Conservation (phyloP, 2,329 filamentous ascomycete species). For the Zasmidium angulare region DNA sequence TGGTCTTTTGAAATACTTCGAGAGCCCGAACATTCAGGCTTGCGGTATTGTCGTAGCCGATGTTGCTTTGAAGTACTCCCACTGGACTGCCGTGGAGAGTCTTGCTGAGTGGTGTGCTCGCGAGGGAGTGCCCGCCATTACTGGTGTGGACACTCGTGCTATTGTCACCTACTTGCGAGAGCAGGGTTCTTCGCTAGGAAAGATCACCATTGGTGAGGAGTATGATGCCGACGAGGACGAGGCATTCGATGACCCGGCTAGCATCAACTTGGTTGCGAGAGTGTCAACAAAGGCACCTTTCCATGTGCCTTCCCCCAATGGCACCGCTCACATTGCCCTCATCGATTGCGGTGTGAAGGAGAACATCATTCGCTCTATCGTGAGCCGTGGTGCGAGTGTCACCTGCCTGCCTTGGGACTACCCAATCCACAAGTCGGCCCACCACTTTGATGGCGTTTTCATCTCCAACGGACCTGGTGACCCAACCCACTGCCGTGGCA, state of each 20-base stretch:
- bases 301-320: slow-evolving; percentile 81
- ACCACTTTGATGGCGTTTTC: slow-evolving; percentile 98
- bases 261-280: slow-evolving; percentile 93
- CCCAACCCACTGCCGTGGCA: slow-evolving; percentile 93
- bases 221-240: slow-evolving; percentile 99
- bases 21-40: slow-evolving; percentile 96
- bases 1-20: slow-evolving; percentile 95
- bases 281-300: slow-evolving; percentile 98
- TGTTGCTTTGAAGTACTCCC: slow-evolving; percentile 89
- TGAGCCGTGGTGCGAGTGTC: slow-evolving; percentile 85
- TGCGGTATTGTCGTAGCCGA: slow-evolving; percentile 95
- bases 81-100: slow-evolving; percentile 97
- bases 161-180: slow-evolving; percentile 96
- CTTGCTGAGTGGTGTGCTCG: slow-evolving; percentile 91
- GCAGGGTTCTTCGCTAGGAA: slow-evolving; percentile 91
- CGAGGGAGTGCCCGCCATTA: slow-evolving; percentile 93
- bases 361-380: slow-evolving; percentile 95
- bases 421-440: slow-evolving; percentile 95
- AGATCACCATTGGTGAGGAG: slow-evolving; percentile 93
- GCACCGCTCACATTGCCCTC: slow-evolving; percentile 85
- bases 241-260: slow-evolving; percentile 88
- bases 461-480: slow-evolving; percentile 99
- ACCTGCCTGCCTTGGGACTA: slow-evolving; percentile 97
- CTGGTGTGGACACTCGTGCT: slow-evolving; percentile 92
- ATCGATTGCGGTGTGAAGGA: slow-evolving; percentile 99